Base-by-base conservation (phyloP, 495 filamentous ascomycete species). In the Aspergillus incahuasiensis region DNA sequence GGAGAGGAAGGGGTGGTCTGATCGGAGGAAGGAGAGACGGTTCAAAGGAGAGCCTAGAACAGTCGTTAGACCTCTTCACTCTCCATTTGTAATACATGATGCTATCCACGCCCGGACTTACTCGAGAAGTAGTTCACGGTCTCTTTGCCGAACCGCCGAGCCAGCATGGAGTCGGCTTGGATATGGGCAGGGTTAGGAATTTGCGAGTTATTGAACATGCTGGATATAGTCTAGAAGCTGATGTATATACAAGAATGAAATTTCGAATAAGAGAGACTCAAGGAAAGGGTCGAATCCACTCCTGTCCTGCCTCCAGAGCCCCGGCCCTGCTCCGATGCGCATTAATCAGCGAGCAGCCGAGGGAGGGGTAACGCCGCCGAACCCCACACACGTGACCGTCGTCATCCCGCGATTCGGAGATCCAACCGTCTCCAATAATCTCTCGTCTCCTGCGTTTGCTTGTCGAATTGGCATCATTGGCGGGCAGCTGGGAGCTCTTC, bases 61-160 rank as follows among this genome's bases (percentile, higher is more conserved):
- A 1, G 19, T 35, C 32, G n/a, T 55, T 41, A 69, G 62, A 63
- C 45, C 32, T 38, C 8, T 38, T 42, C 5, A 20, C 13, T 28
- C 39, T 16, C 55, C n/a, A 28, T 49, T 49, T 44, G 21, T 38
- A 28, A n/a, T 54, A 16, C 42, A 35, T 35, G 32, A 35, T 35
- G 32, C 32, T 35, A 35, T 35, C 25, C 32, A 12, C 2, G 32
- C 32, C 12, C 32, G 12, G 32, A 35, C 66, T 39, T 71, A 80
- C 91, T 90, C 55, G 90, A 88, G 76, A 96, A 97, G 80, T 97
- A 98, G 74, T 98, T 97, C 60, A 87, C 84, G 12, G 90, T 84
- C 74, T 97, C 94, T 60, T 79, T 86, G 63, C 94, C 94, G 70
- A 96, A 97, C 56, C 88, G 94, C 45, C 86, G 80, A 41, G 86